phyloP scores from a whole-genome alignment of 805 yeast genomes.

The Kodamaea neixiangensis region DNA sequence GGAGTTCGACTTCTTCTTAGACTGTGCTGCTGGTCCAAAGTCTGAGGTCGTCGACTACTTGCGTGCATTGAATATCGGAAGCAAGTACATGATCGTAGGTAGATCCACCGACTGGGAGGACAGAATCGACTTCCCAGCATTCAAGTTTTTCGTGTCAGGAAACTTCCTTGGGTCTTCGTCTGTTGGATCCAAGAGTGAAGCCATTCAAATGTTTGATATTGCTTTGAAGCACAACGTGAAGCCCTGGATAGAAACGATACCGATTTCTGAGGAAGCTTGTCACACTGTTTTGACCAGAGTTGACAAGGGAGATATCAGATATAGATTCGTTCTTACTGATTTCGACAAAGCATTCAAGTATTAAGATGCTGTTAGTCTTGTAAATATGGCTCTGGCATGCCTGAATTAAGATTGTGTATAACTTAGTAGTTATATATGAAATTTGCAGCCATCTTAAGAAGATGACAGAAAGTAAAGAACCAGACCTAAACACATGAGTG shows the following conservation, averaged over 20 bases:
- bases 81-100: conserved; percentile 28
- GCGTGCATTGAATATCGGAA: conserved; percentile 24
- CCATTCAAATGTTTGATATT: conserved; percentile 36
- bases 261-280: conserved; percentile 34
- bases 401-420: too few species aligned
- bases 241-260: conserved; percentile 38
- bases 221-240: conserved; percentile 36
- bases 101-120: conserved; percentile 33
- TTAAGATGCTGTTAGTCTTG: too few species aligned
- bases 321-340: conserved; percentile 58
- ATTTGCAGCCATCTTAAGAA: not conserved
- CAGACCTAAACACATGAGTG: too few species aligned
- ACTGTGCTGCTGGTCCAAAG: conserved; percentile 45
- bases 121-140: conserved; percentile 22
- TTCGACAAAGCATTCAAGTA: conserved; percentile 38
- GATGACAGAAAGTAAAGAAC: too few species aligned
- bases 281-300: conserved; percentile 34
- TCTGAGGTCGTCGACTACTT: conserved; percentile 20
- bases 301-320: conserved; percentile 35
- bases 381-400: too few species aligned
- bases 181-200: conserved; percentile 37
- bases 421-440: not conserved
- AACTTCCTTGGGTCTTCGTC: conserved; percentile 29
- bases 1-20: conserved; percentile 47
- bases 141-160: conserved; percentile 26